Evolutionary conservation across 2,329 filamentous ascomycete genomes (phyloP).

Genomic region (Hortaea werneckii): DNA sequence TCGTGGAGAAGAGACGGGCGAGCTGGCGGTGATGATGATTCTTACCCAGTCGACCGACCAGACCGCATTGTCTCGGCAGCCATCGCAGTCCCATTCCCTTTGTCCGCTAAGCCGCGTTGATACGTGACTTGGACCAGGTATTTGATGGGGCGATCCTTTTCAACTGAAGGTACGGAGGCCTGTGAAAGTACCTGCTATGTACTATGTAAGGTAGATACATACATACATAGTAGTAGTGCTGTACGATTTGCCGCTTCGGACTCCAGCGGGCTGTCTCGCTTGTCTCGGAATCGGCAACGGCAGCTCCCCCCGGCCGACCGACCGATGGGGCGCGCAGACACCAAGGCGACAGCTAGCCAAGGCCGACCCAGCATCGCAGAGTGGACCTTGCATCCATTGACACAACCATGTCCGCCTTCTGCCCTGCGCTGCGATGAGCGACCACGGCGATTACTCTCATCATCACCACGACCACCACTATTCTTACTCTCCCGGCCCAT

Average conservation of each 20-base stretch:
- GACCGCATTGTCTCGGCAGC: not conserved
- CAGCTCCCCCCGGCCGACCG: not conserved
- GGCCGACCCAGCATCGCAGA: not conserved
- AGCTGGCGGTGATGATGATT: not conserved
- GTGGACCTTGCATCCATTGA: not conserved
- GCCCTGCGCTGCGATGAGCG: not conserved
- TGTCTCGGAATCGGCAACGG: not conserved
- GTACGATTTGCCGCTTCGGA: not conserved
- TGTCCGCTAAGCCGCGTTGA: too few relatives aligned
- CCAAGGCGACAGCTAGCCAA: not conserved
- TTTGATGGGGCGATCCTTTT: not conserved
- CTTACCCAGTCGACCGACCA: not conserved
- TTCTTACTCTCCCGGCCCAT: conserved; percentile 1
- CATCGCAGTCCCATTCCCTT: conserved; percentile 2
- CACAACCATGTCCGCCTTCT: not conserved
- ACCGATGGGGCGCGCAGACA: not conserved
- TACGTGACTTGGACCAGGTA: not conserved
- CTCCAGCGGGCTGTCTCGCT: not conserved
- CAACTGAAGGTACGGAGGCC: not conserved
- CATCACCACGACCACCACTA: not conserved
- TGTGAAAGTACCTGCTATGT: not conserved
- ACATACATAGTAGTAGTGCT: too few relatives aligned
- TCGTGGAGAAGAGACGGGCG: conserved; percentile 1
- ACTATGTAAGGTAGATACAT: too few relatives aligned
- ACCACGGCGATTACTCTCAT: not conserved